A percentile compares a stretch with the other conserved stretches of the same genome.
These are phyloP conservation scores for Phytopythium mirpurense DNA, from an alignment of 352 stramenopile species.

Conservation along the genomic window DNA sequence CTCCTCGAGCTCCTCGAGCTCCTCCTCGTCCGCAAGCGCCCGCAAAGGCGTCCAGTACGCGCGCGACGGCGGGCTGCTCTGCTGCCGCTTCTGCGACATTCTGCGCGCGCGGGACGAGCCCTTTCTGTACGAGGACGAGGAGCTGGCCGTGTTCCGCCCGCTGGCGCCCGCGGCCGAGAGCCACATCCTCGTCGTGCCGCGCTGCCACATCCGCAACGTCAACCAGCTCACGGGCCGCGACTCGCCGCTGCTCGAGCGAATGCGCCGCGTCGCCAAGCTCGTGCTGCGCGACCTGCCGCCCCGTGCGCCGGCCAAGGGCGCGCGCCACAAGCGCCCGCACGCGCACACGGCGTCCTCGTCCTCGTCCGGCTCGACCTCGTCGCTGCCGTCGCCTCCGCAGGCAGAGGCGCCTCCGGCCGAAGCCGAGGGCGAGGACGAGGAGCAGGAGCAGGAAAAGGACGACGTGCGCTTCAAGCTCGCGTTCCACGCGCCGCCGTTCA, in stretches of 20 bases:
- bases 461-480: conserved; percentile 65
- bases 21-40: conserved; percentile 33
- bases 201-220: conserved; percentile 82
- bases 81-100: conserved; percentile 85
- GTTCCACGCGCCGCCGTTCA: conserved; percentile 84
- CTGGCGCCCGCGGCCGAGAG: conserved; percentile 60
- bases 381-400: neutral
- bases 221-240: conserved; percentile 70
- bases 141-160: conserved; percentile 72
- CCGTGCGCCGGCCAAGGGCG: conserved; percentile 15
- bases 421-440: too few species aligned
- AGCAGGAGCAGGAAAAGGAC: neutral
- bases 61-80: conserved; percentile 50
- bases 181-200: conserved; percentile 80
- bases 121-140: conserved; percentile 79
- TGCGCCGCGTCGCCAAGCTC: conserved; percentile 56
- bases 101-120: conserved; percentile 48
- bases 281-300: conserved; percentile 42
- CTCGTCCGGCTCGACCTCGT: conserved; percentile 5
- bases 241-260: conserved; percentile 50
- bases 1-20: conserved; percentile 18
- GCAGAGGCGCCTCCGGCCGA: too few species aligned
- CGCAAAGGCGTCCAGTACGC: conserved; percentile 75
- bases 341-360: neutral
- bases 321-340: conserved; percentile 5